A percentile compares a stretch with the other conserved stretches of the same genome.
Conservation (phyloP, 2,329 filamentous ascomycete species). For the Sporothrix pseudoabietina region DNA sequence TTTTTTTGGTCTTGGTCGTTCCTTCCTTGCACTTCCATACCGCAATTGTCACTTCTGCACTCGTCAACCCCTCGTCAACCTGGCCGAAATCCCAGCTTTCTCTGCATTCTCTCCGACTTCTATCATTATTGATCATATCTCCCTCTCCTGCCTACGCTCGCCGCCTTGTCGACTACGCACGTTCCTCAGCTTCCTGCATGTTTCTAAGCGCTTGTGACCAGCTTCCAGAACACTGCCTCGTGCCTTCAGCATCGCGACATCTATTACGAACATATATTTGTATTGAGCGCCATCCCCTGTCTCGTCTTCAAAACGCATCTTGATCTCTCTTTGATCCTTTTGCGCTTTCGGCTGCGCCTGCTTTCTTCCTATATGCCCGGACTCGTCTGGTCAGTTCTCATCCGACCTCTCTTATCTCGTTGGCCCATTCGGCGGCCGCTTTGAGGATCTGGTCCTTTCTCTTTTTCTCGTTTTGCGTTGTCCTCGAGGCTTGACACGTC, state of each 20-base stretch:
- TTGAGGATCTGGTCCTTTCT: not conserved
- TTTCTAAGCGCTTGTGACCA: conserved; percentile 2
- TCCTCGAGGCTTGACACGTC: not conserved
- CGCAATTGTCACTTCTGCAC: not conserved
- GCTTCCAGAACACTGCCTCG: conserved; percentile 1
- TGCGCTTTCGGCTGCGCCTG: not conserved
- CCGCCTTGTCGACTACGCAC: conserved; percentile 11
- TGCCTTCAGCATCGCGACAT: conserved; percentile 4
- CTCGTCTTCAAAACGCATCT: not conserved
- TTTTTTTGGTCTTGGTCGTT: conserved; percentile 19
- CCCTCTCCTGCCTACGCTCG: not conserved
- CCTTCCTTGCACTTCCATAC: not conserved
- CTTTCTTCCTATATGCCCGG: conserved; percentile 19
- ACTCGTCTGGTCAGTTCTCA: conserved; percentile 23
- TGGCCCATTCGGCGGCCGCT: not conserved
- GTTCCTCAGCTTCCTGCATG: not conserved
- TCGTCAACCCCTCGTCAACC: conserved; percentile 5
- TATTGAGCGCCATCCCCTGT: not conserved
- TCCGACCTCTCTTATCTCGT: not conserved
- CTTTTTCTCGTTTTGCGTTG: not conserved
- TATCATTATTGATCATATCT: not conserved
- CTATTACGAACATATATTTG: conserved; percentile 11
- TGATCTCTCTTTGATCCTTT: not conserved
- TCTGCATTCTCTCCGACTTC: not conserved
- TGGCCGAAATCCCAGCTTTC: not conserved